Evolutionary conservation across 768 basidiomycete species (phyloP).

Genomic region (Suillus subluteus): DNA sequence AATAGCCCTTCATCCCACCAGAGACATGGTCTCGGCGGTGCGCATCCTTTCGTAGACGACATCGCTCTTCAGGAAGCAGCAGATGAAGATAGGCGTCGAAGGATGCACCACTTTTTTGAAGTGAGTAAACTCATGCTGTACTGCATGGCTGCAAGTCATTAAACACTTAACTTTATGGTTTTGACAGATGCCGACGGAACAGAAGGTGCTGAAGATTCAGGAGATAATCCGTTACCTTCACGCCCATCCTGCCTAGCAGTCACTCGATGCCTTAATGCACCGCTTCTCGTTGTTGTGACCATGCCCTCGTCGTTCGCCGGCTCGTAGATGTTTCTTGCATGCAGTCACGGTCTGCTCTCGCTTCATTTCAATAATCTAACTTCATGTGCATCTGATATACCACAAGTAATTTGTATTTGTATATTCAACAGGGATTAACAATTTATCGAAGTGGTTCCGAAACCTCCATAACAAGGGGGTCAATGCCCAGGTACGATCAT

Average conservation of each 20-base stretch:
- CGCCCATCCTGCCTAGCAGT: conserved; percentile 14
- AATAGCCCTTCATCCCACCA: background rate
- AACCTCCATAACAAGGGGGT: background rate
- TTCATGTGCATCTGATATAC: background rate
- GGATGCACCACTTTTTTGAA: conserved; percentile 57
- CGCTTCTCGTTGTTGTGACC: background rate
- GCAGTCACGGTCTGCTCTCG: background rate
- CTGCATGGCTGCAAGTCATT: background rate
- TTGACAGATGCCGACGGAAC: conserved; percentile 56
- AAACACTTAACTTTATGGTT: background rate
- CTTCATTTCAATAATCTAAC: background rate
- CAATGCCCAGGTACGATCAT: background rate
- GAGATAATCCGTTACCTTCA: conserved; percentile 49
- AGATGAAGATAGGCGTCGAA: conserved; percentile 40
- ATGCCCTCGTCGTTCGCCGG: background rate
- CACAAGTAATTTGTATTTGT: conserved; percentile 3
- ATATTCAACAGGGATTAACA: background rate
- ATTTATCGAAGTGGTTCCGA: background rate
- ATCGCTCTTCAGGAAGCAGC: conserved; percentile 45
- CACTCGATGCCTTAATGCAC: background rate
- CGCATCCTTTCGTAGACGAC: conserved; percentile 47
- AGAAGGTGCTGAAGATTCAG: conserved; percentile 55
- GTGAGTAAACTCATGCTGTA: conserved; percentile 32
- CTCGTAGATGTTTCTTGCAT: background rate
- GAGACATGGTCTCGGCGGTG: conserved; percentile 17